Percentiles rank a stretch among this genome's conserved stretches.
phyloP scores from a whole-genome alignment of 2,329 filamentous ascomycete species.

The Lachnellula suecica region DNA sequence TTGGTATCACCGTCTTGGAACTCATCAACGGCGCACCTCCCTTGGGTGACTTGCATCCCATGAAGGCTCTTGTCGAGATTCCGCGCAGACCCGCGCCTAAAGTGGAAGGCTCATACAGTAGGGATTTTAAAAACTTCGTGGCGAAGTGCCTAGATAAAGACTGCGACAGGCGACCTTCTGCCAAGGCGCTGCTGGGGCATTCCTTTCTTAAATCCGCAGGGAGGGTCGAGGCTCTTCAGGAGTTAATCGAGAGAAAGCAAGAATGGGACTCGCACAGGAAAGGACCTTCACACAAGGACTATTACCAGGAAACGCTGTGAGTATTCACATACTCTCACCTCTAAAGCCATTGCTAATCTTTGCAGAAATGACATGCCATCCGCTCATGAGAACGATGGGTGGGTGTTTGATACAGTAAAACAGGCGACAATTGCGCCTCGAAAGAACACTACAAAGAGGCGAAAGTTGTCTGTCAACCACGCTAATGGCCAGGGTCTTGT shows the following conservation, averaged over 20 bases:
- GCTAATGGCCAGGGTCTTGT: constrained; percentile 36
- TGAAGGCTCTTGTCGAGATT: constrained; percentile 92
- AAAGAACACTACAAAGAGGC: constrained; percentile 51
- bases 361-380: constrained; percentile 63
- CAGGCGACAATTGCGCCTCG: constrained; percentile 59
- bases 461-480: constrained; percentile 57
- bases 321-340: constrained; percentile 18
- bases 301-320: constrained; percentile 89
- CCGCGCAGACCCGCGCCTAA: constrained; percentile 84
- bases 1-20: constrained; percentile 90
- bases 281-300: constrained; percentile 70
- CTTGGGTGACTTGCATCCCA: constrained; percentile 80
- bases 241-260: constrained; percentile 80
- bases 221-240: constrained; percentile 83
- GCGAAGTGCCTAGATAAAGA: constrained; percentile 90
- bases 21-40: constrained; percentile 88
- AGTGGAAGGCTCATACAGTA: constrained; percentile 81
- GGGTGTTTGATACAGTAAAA: constrained; percentile 95
- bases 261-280: constrained; percentile 76
- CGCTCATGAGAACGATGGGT: constrained; percentile 74
- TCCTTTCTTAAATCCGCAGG: constrained; percentile 85
- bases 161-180: constrained; percentile 77
- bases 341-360: constrained; percentile 16
- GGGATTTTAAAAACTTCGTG: constrained; percentile 92
- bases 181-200: constrained; percentile 84